Evolutionary conservation across 495 filamentous ascomycete species (phyloP).

Genomic region (Friedmanniomyces simplex): DNA sequence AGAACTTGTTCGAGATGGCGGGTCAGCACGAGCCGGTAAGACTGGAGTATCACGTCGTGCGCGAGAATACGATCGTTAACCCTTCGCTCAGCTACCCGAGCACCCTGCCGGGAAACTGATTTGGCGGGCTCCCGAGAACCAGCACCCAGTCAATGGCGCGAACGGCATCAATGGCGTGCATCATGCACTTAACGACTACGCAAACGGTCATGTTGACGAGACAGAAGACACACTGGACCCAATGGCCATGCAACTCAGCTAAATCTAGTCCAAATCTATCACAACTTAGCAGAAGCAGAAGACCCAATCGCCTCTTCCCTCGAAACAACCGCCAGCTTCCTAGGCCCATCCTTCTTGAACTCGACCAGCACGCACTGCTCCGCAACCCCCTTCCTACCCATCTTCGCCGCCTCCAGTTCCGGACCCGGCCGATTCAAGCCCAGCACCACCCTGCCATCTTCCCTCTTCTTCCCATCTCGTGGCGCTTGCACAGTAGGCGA

Average conservation of each 20-base stretch:
- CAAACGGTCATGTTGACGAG: no score
- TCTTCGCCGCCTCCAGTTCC: constrained; percentile 48
- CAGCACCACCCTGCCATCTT: constrained; percentile 52
- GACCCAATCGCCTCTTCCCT: constrained; percentile 25
- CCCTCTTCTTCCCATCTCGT: constrained; percentile 32
- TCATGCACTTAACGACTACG: no score
- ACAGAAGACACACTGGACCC: neutral
- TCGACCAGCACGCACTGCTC: constrained; percentile 64
- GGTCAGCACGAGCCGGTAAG: constrained; percentile 15
- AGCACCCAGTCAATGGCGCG: no score
- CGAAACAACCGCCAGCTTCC: constrained; percentile 30
- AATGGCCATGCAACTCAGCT: constrained; percentile 5
- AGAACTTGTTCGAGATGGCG: constrained; percentile 13
- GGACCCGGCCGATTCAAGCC: constrained; percentile 59
- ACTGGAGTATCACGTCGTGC: no score
- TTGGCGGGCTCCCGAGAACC: no score
- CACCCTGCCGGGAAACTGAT: no score
- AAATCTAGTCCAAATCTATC: neutral
- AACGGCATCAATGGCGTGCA: no score
- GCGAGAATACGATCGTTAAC: no score
- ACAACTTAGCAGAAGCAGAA: constrained; percentile 3
- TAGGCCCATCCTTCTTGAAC: constrained; percentile 40
- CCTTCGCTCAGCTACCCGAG: no score
- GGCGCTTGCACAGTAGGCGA: constrained; percentile 48
- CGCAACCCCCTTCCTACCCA: constrained; percentile 52